These are phyloP conservation scores for Diaporthe sp. DNA, from an alignment of 2,329 filamentous ascomycete species.

Conservation along the genomic window DNA sequence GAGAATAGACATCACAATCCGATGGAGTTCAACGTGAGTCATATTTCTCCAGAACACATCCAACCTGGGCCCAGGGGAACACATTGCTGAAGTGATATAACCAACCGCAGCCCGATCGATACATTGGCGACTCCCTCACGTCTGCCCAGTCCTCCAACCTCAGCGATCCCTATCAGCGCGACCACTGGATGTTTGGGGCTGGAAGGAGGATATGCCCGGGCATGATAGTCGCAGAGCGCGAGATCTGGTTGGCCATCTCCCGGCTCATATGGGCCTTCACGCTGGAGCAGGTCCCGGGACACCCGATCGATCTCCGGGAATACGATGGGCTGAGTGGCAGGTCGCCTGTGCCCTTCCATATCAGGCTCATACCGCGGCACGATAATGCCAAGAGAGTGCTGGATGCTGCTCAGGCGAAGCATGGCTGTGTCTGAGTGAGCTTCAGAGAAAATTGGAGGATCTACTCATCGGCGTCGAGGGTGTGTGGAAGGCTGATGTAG, in stretches of 20 bases:
- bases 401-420: not conserved
- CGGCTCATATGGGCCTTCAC: conserved; percentile 63
- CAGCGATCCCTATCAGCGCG: conserved; percentile 55
- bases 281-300: conserved; percentile 18
- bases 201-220: conserved; percentile 71
- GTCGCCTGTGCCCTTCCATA: conserved; percentile 22
- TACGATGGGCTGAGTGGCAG: conserved; percentile 24
- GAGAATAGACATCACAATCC: not conserved
- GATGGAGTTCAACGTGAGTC: conserved; percentile 24
- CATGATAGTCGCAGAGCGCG: conserved; percentile 65
- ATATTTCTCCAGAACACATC: too few relatives aligned
- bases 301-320: conserved; percentile 13
- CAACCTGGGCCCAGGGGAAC: not conserved
- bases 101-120: conserved; percentile 10
- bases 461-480: not conserved
- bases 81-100: not conserved
- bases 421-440: not conserved
- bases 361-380: conserved; percentile 6
- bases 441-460: too few relatives aligned
- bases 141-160: conserved; percentile 48
- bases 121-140: conserved; percentile 37
- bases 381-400: conserved; percentile 17
- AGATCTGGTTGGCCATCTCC: conserved; percentile 62
- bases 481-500: not conserved
- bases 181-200: conserved; percentile 68